Evolutionary conservation across 306 rosid species (phyloP), one percentile per base, ranked within the genome.

Genomic region (Fragaria iinumae): DNA sequence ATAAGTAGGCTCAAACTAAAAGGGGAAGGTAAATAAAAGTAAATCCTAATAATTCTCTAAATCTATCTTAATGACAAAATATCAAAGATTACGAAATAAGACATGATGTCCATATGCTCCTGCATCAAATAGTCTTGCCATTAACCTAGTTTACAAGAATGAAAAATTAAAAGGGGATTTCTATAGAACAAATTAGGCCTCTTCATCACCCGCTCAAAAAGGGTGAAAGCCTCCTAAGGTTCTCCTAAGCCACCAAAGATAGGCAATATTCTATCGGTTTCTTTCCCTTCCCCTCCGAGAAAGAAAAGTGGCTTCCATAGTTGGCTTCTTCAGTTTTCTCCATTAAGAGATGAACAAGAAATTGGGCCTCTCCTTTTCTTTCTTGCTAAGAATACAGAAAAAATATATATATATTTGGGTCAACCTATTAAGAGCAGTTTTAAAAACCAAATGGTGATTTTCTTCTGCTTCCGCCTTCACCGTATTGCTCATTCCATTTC

Each of bases 401-500:
- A 36, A 36, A 36, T 3, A 36, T 47, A 75, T 13, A 60, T 29
- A 53, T 2, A 18, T 48, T 27, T 14, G 0, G 53, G 66, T 29
- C 48, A 44, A 53, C 66, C 25, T 11, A 3, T 23, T 20, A 63
- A 71, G 29, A 59, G 78, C 25, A 66, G 66, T 76, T 79, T 69
- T 91, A 87, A 45, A 95, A 95, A 71, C 98, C 98, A 27, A 95
- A 89, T n/a, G 96, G 95, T 47, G 98, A 86, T 81, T 89, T 95
- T 59, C 86, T 82, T 88, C 98, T 84, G 80, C 90, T 95, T 62
- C 98, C 98, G 5, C 93, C 97, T 84, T 95, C 98, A 9, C 98
- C 98, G 4, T 95, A 95, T 87, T 90, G 93, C 73, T 95, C 98
- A 52, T 92, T 95, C 98, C 98, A 95, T 80, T 95, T 95, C 83